Percentiles rank a stretch among this genome's conserved stretches.
These are phyloP conservation scores for Coriaria nepalensis DNA, from an alignment of 306 rosid genomes.

Conservation along the genomic window DNA sequence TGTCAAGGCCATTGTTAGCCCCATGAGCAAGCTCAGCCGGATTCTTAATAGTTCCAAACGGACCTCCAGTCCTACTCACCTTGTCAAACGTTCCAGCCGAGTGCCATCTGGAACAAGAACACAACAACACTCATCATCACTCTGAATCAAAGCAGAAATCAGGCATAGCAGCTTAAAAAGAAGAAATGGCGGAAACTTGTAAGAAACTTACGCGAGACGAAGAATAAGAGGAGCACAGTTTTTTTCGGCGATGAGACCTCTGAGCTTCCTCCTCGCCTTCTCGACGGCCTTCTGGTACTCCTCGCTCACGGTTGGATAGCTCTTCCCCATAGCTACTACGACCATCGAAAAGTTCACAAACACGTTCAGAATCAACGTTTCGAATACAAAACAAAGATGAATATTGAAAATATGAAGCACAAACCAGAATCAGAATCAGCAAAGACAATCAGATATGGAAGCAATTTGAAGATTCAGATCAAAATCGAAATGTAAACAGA, in stretches of 20 bases:
- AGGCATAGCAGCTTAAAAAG: not conserved
- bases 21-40: slow-evolving; percentile 39
- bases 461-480: not conserved
- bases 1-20: slow-evolving; percentile 52
- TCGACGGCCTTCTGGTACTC: slow-evolving; percentile 35
- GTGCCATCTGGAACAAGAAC: slow-evolving; percentile 37
- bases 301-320: slow-evolving; percentile 33
- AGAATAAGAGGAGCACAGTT: slow-evolving; percentile 53
- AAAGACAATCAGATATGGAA: not conserved
- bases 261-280: slow-evolving; percentile 48
- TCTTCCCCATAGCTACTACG: slow-evolving; percentile 30
- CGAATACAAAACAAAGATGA: not conserved
- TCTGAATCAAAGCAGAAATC: not conserved
- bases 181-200: not conserved
- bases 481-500: not conserved
- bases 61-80: slow-evolving; percentile 41
- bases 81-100: slow-evolving; percentile 50
- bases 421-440: not conserved
- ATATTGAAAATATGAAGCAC: not conserved
- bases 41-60: slow-evolving; percentile 43
- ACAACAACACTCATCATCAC: not conserved
- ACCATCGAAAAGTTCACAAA: not conserved
- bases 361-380: not conserved
- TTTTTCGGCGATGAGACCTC: slow-evolving; percentile 50
- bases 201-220: slow-evolving; percentile 32